phyloP scores from a whole-genome alignment of 768 basidiomycete genomes.

The Lentinula sp. region DNA sequence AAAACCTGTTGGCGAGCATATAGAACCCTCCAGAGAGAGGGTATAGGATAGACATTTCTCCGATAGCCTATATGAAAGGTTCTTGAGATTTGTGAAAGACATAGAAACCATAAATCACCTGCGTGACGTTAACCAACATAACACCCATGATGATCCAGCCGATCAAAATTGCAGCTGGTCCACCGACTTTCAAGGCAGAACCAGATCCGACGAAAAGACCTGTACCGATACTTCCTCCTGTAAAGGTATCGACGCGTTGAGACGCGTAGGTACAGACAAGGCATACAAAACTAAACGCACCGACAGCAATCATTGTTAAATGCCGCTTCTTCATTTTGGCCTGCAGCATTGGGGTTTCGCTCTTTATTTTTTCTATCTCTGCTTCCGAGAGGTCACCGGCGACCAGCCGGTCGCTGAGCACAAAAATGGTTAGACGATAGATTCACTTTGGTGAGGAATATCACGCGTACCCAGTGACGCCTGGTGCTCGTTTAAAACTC shows the following conservation, averaged over 20 bases:
- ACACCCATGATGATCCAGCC: slow-evolving; percentile 39
- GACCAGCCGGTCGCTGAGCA: slow-evolving; percentile 21
- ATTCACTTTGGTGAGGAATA: background rate
- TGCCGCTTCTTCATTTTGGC: slow-evolving; percentile 44
- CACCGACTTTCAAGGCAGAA: slow-evolving; percentile 29
- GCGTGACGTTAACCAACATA: slow-evolving; percentile 44
- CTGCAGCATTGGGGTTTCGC: slow-evolving; percentile 38
- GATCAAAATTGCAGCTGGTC: slow-evolving; percentile 37
- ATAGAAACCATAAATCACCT: slow-evolving; percentile 16
- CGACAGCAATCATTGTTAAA: slow-evolving; percentile 43
- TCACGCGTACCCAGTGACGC: slow-evolving; percentile 33
- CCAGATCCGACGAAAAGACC: slow-evolving; percentile 45
- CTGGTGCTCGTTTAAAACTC: slow-evolving; percentile 42
- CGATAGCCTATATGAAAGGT: slow-evolving; percentile 28
- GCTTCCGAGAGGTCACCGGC: slow-evolving; percentile 26
- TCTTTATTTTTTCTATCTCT: slow-evolving; percentile 28
- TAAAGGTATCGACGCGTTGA: background rate
- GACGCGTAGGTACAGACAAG: background rate
- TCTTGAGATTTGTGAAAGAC: background rate
- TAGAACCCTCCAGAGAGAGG: slow-evolving; percentile 46
- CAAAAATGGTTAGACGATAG: background rate
- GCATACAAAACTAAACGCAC: slow-evolving; percentile 18
- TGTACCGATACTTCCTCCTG: slow-evolving; percentile 38
- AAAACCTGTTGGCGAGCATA: slow-evolving; percentile 37
- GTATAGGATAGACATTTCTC: slow-evolving; percentile 44